Base-by-base conservation (phyloP, 2,329 filamentous ascomycete genomes). In the Lasiodiplodia theobromae region DNA sequence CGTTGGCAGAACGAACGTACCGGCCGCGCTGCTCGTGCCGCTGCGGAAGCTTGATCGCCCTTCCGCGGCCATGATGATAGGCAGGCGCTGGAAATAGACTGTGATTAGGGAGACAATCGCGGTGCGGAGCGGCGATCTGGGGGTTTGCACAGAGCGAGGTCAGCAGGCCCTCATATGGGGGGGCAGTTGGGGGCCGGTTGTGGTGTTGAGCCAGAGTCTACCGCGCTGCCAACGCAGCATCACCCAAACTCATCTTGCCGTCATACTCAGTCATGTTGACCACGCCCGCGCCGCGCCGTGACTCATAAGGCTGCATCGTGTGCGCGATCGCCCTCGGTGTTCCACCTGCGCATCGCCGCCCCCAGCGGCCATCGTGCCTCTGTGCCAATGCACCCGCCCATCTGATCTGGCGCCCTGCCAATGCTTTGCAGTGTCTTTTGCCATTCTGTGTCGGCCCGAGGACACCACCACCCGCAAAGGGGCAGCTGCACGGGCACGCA, bases 31-130 rank as follows among this genome's bases (percentile, higher is more conserved):
- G 57, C 57, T 60, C 57, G 57, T 60, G 57, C 57, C 57, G 70
- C 65, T 73, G 74, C 74, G 72, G 77, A 76, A 77, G 77, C 76
- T 75, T 77, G 75, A 74, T 72, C 71, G 73, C 72, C 73, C 70
- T 72, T 72, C 57, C 68, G 65, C 65, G 60, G 25, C 37, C 51
- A 63, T 58, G 62, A 34, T 66, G 67, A 64, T 62, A 53, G 56
- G 54, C 38, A 64, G 40, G 11, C 37, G 47, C 60, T 64, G 47
- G 37, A 37, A 37, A 52, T 64, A 64, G 60, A 64, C 60, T 47
- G 6, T 49, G 60, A 64, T 64, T 64, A 64, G 47, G 60, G 51
- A 53, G 60, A 38, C 60, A 66, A 54, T 54, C 52, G 51, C 49
- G 21, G 31, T 57, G 38, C 49, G 63, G 63, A 44, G 60, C 60